Evolutionary conservation across 164 flowering plant species (phyloP).

Genomic region (Aristolochia californica): DNA sequence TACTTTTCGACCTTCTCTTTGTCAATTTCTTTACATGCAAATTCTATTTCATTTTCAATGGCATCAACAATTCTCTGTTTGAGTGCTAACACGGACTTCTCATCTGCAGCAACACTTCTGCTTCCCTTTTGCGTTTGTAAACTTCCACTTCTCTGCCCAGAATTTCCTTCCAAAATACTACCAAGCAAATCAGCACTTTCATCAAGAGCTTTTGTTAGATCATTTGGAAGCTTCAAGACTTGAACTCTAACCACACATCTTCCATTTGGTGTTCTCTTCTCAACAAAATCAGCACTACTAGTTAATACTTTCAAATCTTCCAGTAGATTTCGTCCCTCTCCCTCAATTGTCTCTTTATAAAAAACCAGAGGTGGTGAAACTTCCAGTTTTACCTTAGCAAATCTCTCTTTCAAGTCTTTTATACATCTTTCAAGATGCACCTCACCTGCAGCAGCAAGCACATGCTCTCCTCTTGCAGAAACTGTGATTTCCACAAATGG

Average conservation of each 20-base stretch:
- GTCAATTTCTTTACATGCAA: slow-evolving; percentile 28
- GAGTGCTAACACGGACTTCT: slow-evolving; percentile 41
- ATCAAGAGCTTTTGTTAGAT: slow-evolving; percentile 68
- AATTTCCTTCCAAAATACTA: slow-evolving; percentile 48
- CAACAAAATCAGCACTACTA: slow-evolving; percentile 43
- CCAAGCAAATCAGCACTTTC: slow-evolving; percentile 68
- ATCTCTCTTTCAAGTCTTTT: slow-evolving; percentile 81
- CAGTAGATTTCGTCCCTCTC: slow-evolving; percentile 34
- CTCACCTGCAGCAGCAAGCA: slow-evolving; percentile 91
- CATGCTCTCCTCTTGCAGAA: slow-evolving; percentile 90
- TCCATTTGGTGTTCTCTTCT: slow-evolving; percentile 70
- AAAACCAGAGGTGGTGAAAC: slow-evolving; percentile 92
- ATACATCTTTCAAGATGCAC: slow-evolving; percentile 91
- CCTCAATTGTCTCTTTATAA: slow-evolving; percentile 81
- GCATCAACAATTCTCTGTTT: slow-evolving; percentile 58
- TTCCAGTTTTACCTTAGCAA: slow-evolving; percentile 70
- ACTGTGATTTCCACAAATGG: slow-evolving; percentile 89
- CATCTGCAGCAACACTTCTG: slow-evolving; percentile 23
- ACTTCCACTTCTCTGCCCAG: slow-evolving; percentile 23
- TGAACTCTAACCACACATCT: slow-evolving; percentile 65
- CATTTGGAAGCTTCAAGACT: slow-evolving; percentile 62
- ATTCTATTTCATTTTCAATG: slow-evolving; percentile 37
- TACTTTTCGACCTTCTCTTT: slow-evolving; percentile 52
- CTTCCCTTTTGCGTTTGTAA: slow-evolving; percentile 15
- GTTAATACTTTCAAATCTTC: slow-evolving; percentile 39